Conservation (phyloP, 208 protist species). For the Acanthamoeba healyi region DNA sequence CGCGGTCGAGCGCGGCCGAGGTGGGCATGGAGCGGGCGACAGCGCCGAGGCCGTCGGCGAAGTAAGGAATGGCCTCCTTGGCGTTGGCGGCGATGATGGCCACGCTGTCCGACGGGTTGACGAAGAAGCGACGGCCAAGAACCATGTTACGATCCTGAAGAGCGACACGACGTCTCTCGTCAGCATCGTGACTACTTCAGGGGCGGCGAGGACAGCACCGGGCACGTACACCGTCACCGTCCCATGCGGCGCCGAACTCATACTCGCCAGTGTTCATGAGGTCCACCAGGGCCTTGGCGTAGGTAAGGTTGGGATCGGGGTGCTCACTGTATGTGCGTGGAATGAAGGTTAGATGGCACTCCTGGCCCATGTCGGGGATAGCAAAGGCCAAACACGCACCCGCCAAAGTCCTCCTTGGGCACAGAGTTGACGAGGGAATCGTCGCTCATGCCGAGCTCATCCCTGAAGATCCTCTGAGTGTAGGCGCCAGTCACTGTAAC, state of each 20-base stretch:
- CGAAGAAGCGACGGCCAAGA: conserved; percentile 96
- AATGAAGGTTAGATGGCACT: no score
- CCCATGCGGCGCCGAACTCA: conserved; percentile 96
- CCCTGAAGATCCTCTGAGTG: conserved; percentile 93
- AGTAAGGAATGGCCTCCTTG: conserved; percentile 94
- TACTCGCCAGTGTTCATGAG: conserved; percentile 92
- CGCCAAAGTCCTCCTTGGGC: conserved; percentile 95
- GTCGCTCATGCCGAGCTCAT: conserved; percentile 92
- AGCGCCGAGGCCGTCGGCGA: conserved; percentile 91
- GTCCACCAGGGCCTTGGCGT: conserved; percentile 95
- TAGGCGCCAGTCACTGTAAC: conserved; percentile 95
- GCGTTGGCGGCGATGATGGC: conserved; percentile 96
- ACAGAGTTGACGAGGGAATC: conserved; percentile 85
- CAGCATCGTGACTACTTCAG: neutral
- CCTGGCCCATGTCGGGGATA: no score
- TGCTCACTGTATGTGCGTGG: no score
- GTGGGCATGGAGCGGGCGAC: conserved; percentile 98
- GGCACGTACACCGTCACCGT: conserved; percentile 95
- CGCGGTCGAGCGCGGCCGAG: conserved; percentile 93
- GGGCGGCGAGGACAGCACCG: no score
- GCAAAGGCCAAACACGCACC: no score
- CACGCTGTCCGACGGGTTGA: conserved; percentile 98
- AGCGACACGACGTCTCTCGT: conserved; percentile 25
- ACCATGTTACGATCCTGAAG: conserved; percentile 98
- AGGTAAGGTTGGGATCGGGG: conserved; percentile 98